Conservation (phyloP, 306 rosid species). For the Cucumis hystrix region DNA sequence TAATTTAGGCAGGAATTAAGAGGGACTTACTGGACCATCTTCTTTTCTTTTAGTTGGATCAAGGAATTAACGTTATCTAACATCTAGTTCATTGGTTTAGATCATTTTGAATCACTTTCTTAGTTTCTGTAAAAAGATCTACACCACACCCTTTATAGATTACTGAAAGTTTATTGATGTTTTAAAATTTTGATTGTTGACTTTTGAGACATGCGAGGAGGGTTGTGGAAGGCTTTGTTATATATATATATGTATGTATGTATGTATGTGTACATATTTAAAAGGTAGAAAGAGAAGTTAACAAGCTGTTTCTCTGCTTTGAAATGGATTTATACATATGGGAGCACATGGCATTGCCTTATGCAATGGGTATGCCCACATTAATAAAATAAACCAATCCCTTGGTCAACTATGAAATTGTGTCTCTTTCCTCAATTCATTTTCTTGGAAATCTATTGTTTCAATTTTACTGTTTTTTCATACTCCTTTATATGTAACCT, state of each 20-base stretch:
- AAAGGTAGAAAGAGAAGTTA: neutral
- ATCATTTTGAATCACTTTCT: neutral
- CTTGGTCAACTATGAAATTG: neutral
- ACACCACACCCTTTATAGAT: neutral
- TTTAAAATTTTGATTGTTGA: neutral
- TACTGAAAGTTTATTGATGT: neutral
- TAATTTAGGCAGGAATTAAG: neutral
- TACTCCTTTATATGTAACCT: neutral
- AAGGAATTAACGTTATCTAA: neutral
- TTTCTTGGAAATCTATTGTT: neutral
- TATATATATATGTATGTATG: neutral
- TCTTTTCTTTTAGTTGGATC: neutral
- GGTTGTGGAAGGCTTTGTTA: neutral
- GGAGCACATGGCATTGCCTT: slow-evolving; percentile 4
- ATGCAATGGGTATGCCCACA: neutral
- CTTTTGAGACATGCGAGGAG: neutral
- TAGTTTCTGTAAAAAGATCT: neutral
- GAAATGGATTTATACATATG: neutral
- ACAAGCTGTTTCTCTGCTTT: neutral
- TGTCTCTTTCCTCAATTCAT: neutral
- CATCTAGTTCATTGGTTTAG: neutral
- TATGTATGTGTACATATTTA: neutral
- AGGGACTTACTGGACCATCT: neutral
- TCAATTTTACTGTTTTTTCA: neutral
- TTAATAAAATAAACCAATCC: neutral